A percentile compares a stretch with the other conserved stretches of the same genome.
phyloP scores from a whole-genome alignment of 176 grass and related monocot species.

The Elaeis guineensis region DNA sequence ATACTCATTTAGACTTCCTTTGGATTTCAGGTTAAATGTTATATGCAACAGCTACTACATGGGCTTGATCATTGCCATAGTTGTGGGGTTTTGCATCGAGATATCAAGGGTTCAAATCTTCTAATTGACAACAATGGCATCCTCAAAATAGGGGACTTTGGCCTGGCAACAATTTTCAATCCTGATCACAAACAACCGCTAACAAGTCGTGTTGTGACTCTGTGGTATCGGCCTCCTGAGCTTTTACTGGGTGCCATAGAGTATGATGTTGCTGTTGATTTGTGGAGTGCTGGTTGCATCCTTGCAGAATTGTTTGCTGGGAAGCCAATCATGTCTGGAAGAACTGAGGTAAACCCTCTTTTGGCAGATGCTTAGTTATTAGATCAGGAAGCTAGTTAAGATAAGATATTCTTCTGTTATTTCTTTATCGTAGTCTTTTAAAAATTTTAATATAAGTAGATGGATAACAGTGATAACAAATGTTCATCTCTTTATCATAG shows the following conservation, averaged over 20 bases:
- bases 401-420: background rate
- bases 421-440: no score
- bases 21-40: conserved; percentile 62
- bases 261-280: conserved; percentile 68
- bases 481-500: no score
- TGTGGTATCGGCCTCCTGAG: conserved; percentile 89
- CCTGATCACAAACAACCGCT: conserved; percentile 42
- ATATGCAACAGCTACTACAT: conserved; percentile 57
- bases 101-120: conserved; percentile 87
- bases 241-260: conserved; percentile 74
- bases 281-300: conserved; percentile 96
- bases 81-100: conserved; percentile 61
- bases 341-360: conserved; percentile 57
- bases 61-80: conserved; percentile 80
- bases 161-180: conserved; percentile 67
- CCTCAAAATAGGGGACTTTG: conserved; percentile 83
- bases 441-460: no score
- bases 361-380: no score
- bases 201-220: conserved; percentile 81
- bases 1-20: conserved; percentile 10
- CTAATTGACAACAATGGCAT: conserved; percentile 54
- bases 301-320: conserved; percentile 70
- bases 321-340: conserved; percentile 86
- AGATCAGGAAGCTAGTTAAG: no score
- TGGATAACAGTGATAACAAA: no score